Evolutionary conservation across 2,329 filamentous ascomycete species (phyloP).

Genomic region (Cryphonectria nitschkei): DNA sequence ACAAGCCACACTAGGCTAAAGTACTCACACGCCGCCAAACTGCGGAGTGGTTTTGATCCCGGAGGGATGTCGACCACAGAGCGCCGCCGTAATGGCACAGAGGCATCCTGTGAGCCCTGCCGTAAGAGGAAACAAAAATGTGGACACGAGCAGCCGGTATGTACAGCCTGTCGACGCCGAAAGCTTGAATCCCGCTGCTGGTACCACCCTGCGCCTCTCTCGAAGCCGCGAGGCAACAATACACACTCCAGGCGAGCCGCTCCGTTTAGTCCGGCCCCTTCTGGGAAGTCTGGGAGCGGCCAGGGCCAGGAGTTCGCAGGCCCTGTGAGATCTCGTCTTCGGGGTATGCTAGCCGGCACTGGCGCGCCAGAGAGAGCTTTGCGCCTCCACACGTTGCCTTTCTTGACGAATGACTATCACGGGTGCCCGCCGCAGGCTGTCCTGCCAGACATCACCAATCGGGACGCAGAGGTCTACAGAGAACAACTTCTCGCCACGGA

Average conservation of each 20-base stretch:
- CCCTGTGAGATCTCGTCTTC: neutral
- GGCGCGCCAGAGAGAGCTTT: neutral
- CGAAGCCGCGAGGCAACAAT: neutral
- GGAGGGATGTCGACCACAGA: neutral
- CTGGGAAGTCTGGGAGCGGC: neutral
- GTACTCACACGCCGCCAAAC: neutral
- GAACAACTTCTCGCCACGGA: neutral
- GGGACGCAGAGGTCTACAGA: neutral
- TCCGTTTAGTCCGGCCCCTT: neutral
- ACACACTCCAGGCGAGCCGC: neutral
- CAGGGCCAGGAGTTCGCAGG: neutral
- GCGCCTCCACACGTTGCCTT: neutral
- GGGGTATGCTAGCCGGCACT: neutral
- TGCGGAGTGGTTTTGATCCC: no score
- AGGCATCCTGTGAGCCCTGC: slow-evolving; percentile 14
- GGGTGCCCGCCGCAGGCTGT: neutral
- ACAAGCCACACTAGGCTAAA: neutral
- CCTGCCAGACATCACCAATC: neutral
- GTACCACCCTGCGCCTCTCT: slow-evolving; percentile 8
- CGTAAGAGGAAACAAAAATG: slow-evolving; percentile 5
- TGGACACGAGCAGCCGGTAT: slow-evolving; percentile 11
- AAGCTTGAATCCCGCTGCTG: slow-evolving; percentile 11
- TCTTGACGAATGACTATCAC: neutral
- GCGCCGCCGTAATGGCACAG: slow-evolving; percentile 9
- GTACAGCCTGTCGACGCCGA: slow-evolving; percentile 4